These are phyloP conservation scores for Daedaleopsis nitida DNA, from an alignment of 768 basidiomycete species.

Conservation along the genomic window DNA sequence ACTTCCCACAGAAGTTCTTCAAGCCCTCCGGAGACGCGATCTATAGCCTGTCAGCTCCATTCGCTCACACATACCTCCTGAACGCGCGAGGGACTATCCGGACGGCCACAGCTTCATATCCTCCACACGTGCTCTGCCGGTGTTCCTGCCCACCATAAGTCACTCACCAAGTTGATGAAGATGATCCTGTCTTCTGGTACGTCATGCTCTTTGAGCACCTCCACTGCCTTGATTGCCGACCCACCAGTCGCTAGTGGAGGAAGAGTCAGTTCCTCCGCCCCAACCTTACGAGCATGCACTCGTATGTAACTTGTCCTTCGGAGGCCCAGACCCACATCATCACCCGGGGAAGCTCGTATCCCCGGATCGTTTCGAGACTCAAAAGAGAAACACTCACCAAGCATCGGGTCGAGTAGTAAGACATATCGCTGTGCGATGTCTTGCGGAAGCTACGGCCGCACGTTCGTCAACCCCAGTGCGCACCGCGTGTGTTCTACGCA, in stretches of 20 bases:
- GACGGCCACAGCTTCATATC: too few relatives aligned
- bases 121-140: too few relatives aligned
- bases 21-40: slow-evolving; percentile 92
- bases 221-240: slow-evolving; percentile 96
- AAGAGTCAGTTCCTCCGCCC: slow-evolving; percentile 22
- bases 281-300: background rate
- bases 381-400: slow-evolving; percentile 55
- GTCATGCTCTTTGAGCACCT: slow-evolving; percentile 87
- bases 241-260: slow-evolving; percentile 79
- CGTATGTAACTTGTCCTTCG: background rate
- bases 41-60: slow-evolving; percentile 39
- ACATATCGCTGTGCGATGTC: slow-evolving; percentile 93
- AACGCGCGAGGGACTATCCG: too few relatives aligned
- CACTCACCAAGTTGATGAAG: slow-evolving; percentile 84
- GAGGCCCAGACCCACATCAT: background rate
- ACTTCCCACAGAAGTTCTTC: slow-evolving; percentile 72
- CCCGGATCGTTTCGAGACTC: too few relatives aligned
- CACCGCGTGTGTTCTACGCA: slow-evolving; percentile 28
- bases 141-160: background rate
- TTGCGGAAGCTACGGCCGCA: slow-evolving; percentile 69
- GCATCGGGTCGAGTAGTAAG: slow-evolving; percentile 95
- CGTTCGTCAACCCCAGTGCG: background rate
- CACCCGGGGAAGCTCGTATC: background rate
- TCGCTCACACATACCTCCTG: background rate
- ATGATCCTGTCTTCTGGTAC: slow-evolving; percentile 95